These are phyloP conservation scores for Aspergillus hiratsukae DNA, from an alignment of 2,329 filamentous ascomycete genomes.

Conservation along the genomic window DNA sequence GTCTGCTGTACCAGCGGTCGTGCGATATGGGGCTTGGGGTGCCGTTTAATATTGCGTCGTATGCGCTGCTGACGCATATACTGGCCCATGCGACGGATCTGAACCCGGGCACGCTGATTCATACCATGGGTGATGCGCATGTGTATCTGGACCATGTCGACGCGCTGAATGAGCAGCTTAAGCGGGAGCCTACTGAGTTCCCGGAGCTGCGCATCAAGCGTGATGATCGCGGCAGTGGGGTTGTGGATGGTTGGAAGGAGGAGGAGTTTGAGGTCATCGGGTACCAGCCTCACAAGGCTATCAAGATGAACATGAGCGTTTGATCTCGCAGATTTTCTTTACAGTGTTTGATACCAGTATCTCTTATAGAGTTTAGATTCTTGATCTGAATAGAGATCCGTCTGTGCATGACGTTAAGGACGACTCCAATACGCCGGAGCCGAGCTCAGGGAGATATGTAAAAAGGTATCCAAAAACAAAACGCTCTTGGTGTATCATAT, in stretches of 20 bases:
- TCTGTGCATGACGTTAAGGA: conserved; percentile 2
- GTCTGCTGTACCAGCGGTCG: conserved; percentile 85
- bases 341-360: conserved; percentile 20
- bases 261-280: conserved; percentile 85
- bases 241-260: conserved; percentile 86
- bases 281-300: conserved; percentile 85
- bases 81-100: conserved; percentile 81
- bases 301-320: conserved; percentile 99
- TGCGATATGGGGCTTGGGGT: conserved; percentile 98
- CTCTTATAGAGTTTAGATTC: conserved; percentile 1
- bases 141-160: conserved; percentile 92
- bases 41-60: conserved; percentile 95
- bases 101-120: conserved; percentile 79
- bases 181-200: conserved; percentile 74
- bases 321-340: conserved; percentile 32
- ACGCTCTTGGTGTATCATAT: not conserved
- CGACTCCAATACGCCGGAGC: conserved; percentile 2
- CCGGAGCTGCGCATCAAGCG: conserved; percentile 70
- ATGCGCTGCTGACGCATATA: conserved; percentile 93
- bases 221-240: conserved; percentile 67
- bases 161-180: conserved; percentile 74
- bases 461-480: not conserved
- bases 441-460: not conserved
- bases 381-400: not conserved
- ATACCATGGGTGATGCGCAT: conserved; percentile 98